Conservation (phyloP, 1,284 basidiomycete genomes). For the Microbotryum silenes-acaulis region DNA sequence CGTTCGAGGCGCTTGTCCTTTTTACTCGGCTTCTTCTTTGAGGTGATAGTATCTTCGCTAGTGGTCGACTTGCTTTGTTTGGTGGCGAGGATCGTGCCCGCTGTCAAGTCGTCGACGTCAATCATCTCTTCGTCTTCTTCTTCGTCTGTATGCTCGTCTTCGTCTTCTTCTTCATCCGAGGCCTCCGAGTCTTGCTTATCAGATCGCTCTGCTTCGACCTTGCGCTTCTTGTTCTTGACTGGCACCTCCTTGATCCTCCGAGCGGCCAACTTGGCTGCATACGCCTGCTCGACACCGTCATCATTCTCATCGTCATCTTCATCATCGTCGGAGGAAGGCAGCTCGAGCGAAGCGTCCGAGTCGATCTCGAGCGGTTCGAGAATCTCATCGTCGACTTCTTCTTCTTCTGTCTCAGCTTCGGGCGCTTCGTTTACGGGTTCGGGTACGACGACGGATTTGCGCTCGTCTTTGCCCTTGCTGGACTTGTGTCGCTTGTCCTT, state of each 20-base stretch:
- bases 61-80: conserved; percentile 25
- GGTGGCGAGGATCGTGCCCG: conserved; percentile 41
- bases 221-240: conserved; percentile 13
- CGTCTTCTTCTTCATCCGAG: conserved; percentile 17
- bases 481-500: conserved; percentile 2
- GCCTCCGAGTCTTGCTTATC: conserved; percentile 6
- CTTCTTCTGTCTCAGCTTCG: not conserved
- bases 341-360: conserved; percentile 21
- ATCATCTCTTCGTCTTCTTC: conserved; percentile 30
- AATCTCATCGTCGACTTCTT: not conserved
- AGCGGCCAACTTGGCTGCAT: conserved; percentile 23
- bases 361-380: conserved; percentile 17
- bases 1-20: conserved; percentile 17
- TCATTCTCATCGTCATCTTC: conserved; percentile 15
- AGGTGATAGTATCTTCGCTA: conserved; percentile 32
- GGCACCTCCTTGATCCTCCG: conserved; percentile 17
- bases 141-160: conserved; percentile 26
- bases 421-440: not conserved
- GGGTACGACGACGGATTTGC: not conserved
- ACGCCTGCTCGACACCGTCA: conserved; percentile 27
- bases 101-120: conserved; percentile 31
- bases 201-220: conserved; percentile 8
- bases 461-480: not conserved
- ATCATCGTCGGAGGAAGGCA: conserved; percentile 9
- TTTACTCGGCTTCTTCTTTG: conserved; percentile 25